Base-by-base conservation (phyloP, 1,284 basidiomycete genomes). In the Rhizopogon hawkerae region DNA sequence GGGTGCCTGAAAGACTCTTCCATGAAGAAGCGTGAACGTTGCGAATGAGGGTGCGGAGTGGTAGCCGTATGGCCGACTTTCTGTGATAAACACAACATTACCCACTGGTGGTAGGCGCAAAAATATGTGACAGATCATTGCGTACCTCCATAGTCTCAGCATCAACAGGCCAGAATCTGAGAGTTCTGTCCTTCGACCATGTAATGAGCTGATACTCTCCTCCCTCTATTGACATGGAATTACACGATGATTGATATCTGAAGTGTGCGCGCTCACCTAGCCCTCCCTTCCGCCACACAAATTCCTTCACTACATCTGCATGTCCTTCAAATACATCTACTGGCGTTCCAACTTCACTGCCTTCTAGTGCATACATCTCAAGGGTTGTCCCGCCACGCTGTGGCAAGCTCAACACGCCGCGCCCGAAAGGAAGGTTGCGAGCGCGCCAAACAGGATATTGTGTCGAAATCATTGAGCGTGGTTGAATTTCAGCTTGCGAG, bases 301-400 rank as follows among this genome's bases (percentile, higher is more conserved):
- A 99, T 68, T 99, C 95, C 60, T 97, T 97, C 34, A 98, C 95
- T 3, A 93, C 89, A 59, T 96, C 93, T 0, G 81, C 78, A 64
- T 96, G 92, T 0, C 93, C 94, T 55, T 89, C 87, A 57, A 96
- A 97, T 2, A 76, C 72, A 51, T 88, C 81, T 6, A 92, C 80
- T 0, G 86, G 83, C 6, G 62, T 50, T 14, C 29, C 63, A 36
- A 70, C 68, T 2, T 70, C 66, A 41, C 76, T 65, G 11, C 70
- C 71, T 47, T 77, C 69, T 8, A 43, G 24, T 0, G 73, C 73
- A 73, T 84, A 98, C 85, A 98, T 89, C 63, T 92, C 89, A 18
- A 97, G 73, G 0, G 80, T 77, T 6, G 85, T 88, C 56, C 88
- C 87, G 1, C 92, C 89, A 48, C 95, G 74, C 65, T 98, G 96